phyloP scores from a whole-genome alignment of 2,329 filamentous ascomycete species.

The Fusarium mangiferae region DNA sequence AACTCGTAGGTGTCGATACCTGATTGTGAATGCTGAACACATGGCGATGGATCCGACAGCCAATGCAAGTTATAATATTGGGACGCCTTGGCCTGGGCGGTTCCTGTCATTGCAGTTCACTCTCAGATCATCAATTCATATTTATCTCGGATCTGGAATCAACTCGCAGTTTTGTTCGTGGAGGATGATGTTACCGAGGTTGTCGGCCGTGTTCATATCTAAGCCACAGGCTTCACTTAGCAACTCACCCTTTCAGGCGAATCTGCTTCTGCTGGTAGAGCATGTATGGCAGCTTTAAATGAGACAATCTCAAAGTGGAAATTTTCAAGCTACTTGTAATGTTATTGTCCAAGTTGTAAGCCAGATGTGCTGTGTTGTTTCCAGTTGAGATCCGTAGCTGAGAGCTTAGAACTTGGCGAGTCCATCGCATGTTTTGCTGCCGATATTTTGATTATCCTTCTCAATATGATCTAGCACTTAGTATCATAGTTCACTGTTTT shows the following conservation, averaged over 20 bases:
- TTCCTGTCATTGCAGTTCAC: not conserved
- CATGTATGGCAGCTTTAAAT: not conserved
- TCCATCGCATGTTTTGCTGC: not conserved
- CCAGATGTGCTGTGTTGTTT: not conserved
- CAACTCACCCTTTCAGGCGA: not conserved
- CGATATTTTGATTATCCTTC: not conserved
- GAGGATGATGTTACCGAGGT: not conserved
- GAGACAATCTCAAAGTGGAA: not conserved
- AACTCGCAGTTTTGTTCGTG: not conserved
- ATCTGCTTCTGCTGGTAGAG: rapidly evolving
- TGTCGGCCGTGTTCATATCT: not conserved
- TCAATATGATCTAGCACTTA: not conserved
- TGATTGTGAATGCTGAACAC: not conserved
- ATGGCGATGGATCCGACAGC: not conserved
- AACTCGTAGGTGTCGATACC: not conserved
- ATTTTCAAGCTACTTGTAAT: not conserved
- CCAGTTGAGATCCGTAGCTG: not conserved
- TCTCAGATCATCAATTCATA: rapidly evolving
- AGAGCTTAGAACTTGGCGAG: not conserved
- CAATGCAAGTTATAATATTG: not conserved
- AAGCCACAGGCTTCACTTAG: not conserved
- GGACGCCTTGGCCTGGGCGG: not conserved
- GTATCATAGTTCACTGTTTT: not conserved
- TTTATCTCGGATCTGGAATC: not conserved
- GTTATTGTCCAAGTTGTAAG: not conserved